Evolutionary conservation across 371 early-diverging fungal genomes (phyloP), one percentile per base, ranked within the genome.

Genomic region (Syncephalastrum contaminatum): DNA sequence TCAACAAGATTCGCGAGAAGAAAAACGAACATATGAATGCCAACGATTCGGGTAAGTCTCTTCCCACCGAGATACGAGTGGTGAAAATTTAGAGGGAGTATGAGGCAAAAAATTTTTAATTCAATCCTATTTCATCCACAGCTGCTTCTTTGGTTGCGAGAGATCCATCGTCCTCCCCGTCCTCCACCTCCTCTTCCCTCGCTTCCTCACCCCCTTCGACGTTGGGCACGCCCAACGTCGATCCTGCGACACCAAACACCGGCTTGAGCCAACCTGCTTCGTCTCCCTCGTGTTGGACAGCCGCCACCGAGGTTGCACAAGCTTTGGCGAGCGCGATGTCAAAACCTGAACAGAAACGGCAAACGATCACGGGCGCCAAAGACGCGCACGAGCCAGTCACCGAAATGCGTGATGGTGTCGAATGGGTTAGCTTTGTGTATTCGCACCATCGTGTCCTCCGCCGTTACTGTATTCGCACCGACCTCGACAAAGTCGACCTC

Each of bases 401-500:
- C 22, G 78, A 77, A 54, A 59, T 72, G 2, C 68, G 67, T 18
- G 79, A 88, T 53, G 87, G 85, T 14, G 72, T 88, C n/a, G 87
- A 88, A 60, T 90, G 84, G 83, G 78, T 90, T 25, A 76, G 75
- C 21, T 89, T 90, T 70, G 74, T 74, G 3, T 90, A 90, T 60
- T 84, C 88, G 24, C 75, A 80, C 40, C 83, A 85, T 56, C 84
- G 88, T 22, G 65, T 65, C 22, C 62, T 80, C 1, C 81, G 83
- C 51, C 82, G 88, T 49, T 94, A 89, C 66, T 77, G 77, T 24
- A 88, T 94, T 50, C 80, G 92, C 47, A 90, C 87, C 49, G 94
- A 95, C 73, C 70, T 94, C n/a, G 91, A 93, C 43, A 75, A 64
- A 50, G 81, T 91, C n/a, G 68, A 80, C 56, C 59, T 86, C 18